Percentiles rank a stretch among this genome's conserved stretches.
phyloP scores from a whole-genome alignment of 2,329 filamentous ascomycete genomes.

The Teratosphaeriaceae sp. region DNA sequence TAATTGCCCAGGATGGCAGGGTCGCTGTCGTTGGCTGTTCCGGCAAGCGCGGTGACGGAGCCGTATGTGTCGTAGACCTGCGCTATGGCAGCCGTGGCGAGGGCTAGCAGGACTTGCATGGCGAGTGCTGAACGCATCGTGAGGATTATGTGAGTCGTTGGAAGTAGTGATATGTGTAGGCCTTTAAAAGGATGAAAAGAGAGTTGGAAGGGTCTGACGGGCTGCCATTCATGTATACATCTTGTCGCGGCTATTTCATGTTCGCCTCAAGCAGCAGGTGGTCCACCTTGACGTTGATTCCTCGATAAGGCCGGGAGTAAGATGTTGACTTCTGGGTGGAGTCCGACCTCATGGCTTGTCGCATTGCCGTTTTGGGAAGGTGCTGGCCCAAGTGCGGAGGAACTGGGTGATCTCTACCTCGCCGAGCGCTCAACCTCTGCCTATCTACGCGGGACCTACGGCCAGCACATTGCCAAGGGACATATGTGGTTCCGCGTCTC shows the following conservation, averaged over 20 bases:
- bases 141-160: too few relatives aligned
- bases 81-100: conserved; percentile 2
- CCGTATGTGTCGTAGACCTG: conserved; percentile 16
- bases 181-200: too few relatives aligned
- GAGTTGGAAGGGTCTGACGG: too few relatives aligned
- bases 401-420: neutral
- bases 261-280: neutral
- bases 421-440: conserved; percentile 1
- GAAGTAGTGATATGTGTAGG: too few relatives aligned
- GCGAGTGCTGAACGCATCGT: conserved; percentile 9
- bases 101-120: conserved; percentile 7
- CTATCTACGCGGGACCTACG: neutral
- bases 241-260: too few relatives aligned
- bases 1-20: conserved; percentile 24
- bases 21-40: conserved; percentile 9
- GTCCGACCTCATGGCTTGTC: neutral
- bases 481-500: neutral
- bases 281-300: neutral
- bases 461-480: neutral
- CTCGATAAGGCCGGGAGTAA: neutral
- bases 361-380: conserved; percentile 1
- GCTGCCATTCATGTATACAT: too few relatives aligned
- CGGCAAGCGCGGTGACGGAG: conserved; percentile 10
- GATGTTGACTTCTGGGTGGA: neutral
- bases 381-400: conserved; percentile 3